These are phyloP conservation scores for Oidiodendron maius DNA, from an alignment of 495 filamentous ascomycete genomes.

Conservation along the genomic window DNA sequence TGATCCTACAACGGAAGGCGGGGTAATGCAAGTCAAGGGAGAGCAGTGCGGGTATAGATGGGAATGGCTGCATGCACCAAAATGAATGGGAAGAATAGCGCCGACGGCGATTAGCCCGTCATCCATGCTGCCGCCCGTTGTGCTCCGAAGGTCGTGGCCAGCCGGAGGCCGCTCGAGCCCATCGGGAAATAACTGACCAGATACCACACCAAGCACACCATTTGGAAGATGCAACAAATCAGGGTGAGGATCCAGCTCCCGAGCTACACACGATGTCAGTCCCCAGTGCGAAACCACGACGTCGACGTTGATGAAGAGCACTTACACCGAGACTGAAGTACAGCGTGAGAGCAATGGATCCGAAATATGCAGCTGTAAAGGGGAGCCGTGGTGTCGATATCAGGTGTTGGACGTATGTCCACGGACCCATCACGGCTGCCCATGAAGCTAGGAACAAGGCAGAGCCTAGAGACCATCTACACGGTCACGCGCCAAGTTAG, in stretches of 20 bases:
- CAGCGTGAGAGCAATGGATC: slow-evolving; percentile 81
- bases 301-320: slow-evolving; percentile 25
- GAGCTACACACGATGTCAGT: slow-evolving; percentile 44
- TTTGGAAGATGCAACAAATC: slow-evolving; percentile 73
- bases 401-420: slow-evolving; percentile 76
- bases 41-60: too few relatives aligned
- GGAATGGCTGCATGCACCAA: too few relatives aligned
- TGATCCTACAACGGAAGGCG: too few relatives aligned
- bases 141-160: slow-evolving; percentile 80
- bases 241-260: slow-evolving; percentile 77
- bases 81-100: too few relatives aligned
- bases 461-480: slow-evolving; percentile 92
- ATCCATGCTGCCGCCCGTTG: slow-evolving; percentile 85
- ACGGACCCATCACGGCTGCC: slow-evolving; percentile 88
- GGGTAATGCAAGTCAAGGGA: too few relatives aligned
- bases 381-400: slow-evolving; percentile 79
- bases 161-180: slow-evolving; percentile 76
- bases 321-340: slow-evolving; percentile 90
- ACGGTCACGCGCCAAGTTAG: slow-evolving; percentile 19
- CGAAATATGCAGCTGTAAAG: slow-evolving; percentile 96
- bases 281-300: slow-evolving; percentile 14
- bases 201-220: slow-evolving; percentile 85
- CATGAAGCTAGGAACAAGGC: slow-evolving; percentile 87
- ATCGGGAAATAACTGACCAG: slow-evolving; percentile 97
- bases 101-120: slow-evolving; percentile 70